Evolutionary conservation across 345 rosid genomes (phyloP).

Genomic region (Populus ilicifolia): DNA sequence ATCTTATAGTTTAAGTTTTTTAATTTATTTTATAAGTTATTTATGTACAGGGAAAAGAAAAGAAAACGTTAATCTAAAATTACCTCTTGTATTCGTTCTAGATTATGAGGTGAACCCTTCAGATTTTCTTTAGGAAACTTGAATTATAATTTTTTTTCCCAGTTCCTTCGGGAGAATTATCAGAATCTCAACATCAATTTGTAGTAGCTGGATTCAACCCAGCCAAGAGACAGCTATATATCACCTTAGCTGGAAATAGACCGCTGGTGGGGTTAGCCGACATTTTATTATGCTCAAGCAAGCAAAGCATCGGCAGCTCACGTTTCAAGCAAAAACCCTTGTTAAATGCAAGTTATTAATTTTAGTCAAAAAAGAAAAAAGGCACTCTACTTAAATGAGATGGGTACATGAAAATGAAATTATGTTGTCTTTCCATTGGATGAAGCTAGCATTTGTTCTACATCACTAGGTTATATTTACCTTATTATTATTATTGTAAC

Average conservation of each 20-base stretch:
- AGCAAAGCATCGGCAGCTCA: not conserved
- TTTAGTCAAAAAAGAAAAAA: not conserved
- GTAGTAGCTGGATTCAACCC: not conserved
- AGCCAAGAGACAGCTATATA: constrained; percentile 9
- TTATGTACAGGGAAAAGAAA: no score
- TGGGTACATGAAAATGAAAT: not conserved
- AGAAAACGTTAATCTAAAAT: no score
- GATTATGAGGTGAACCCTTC: no score
- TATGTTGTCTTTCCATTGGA: not conserved
- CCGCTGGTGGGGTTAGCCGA: constrained; percentile 13
- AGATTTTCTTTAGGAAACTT: no score
- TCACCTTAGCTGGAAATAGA: constrained; percentile 6
- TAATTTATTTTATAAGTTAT: no score
- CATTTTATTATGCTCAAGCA: not conserved
- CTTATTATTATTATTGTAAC: not conserved
- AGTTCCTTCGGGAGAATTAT: not conserved
- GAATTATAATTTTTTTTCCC: no score
- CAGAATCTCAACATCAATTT: not conserved
- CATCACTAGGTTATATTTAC: not conserved
- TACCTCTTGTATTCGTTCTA: no score
- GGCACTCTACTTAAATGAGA: not conserved
- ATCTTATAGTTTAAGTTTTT: no score
- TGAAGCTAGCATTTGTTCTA: not conserved
- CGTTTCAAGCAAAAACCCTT: not conserved
- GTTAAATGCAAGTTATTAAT: not conserved